These are phyloP conservation scores for Backusella australiensis DNA, from an alignment of 192 early-diverging fungal species.

Conservation along the genomic window DNA sequence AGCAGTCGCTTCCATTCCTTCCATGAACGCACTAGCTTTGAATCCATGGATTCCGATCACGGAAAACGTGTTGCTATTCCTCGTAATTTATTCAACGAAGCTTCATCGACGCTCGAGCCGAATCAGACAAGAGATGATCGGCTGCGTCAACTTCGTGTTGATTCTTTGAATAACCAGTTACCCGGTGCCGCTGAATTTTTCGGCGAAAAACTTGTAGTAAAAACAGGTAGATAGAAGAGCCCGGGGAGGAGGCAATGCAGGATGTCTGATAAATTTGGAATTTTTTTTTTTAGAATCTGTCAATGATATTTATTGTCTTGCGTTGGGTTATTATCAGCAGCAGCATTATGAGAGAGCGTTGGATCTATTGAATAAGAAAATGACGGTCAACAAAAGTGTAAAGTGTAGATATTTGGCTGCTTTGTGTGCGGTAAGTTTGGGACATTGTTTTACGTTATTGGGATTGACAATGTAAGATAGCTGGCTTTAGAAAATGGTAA, in stretches of 20 bases:
- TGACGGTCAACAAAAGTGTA: constrained; percentile 39
- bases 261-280: too few relatives aligned
- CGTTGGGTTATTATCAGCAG: constrained; percentile 46
- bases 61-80: not conserved
- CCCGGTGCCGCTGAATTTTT: constrained; percentile 59
- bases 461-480: constrained; percentile 10
- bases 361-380: constrained; percentile 43
- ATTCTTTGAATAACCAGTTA: constrained; percentile 51
- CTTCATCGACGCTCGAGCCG: not conserved
- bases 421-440: constrained; percentile 47
- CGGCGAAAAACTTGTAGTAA: constrained; percentile 62
- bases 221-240: constrained; percentile 47
- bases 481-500: constrained; percentile 47
- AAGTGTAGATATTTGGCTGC: constrained; percentile 54
- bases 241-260: not conserved
- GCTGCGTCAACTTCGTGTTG: constrained; percentile 49
- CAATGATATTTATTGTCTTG: constrained; percentile 49
- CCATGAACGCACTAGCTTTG: not conserved
- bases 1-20: not conserved
- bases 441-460: not conserved
- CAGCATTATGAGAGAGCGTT: constrained; percentile 48
- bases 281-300: constrained; percentile 37
- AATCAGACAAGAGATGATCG: constrained; percentile 36
- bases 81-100: constrained; percentile 6
- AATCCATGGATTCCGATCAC: not conserved